phyloP scores from a whole-genome alignment of 140 eudicot species.

The Ambrosia hybrid region DNA sequence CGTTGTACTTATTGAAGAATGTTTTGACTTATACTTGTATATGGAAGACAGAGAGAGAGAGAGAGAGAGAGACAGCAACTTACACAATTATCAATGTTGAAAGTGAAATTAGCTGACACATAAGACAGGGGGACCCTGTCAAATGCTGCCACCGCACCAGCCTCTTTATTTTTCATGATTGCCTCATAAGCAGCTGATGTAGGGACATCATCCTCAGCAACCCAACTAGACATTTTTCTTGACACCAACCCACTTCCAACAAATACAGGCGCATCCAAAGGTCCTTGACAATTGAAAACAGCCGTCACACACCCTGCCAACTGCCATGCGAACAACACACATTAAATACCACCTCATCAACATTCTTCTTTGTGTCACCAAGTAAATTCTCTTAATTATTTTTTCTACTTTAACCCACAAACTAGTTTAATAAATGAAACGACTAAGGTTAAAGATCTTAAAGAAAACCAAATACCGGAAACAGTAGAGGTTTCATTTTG shows the following conservation, averaged over 20 bases:
- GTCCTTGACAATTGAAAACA: conserved; percentile 97
- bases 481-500: conserved; percentile 95
- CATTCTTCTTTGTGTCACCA: background rate
- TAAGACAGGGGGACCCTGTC: conserved; percentile 91
- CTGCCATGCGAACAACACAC: conserved; percentile 40
- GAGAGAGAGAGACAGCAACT: conserved; percentile 37
- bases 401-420: background rate
- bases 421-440: conserved; percentile 10
- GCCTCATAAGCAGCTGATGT: conserved; percentile 83
- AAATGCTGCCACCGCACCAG: conserved; percentile 97
- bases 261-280: conserved; percentile 92
- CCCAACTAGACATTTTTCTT: conserved; percentile 68
- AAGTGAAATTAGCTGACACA: conserved; percentile 94
- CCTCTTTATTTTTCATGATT: conserved; percentile 86
- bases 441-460: background rate
- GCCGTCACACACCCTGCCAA: conserved; percentile 98
- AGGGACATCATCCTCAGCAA: conserved; percentile 61
- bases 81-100: conserved; percentile 96
- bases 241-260: conserved; percentile 98
- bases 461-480: conserved; percentile 57
- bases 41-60: background rate
- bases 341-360: conserved; percentile 2
- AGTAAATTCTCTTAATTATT: background rate
- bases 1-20: background rate
- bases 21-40: background rate